These are phyloP conservation scores for Tolypocladium ovalisporum DNA, from an alignment of 2,329 filamentous ascomycete species.

Conservation along the genomic window DNA sequence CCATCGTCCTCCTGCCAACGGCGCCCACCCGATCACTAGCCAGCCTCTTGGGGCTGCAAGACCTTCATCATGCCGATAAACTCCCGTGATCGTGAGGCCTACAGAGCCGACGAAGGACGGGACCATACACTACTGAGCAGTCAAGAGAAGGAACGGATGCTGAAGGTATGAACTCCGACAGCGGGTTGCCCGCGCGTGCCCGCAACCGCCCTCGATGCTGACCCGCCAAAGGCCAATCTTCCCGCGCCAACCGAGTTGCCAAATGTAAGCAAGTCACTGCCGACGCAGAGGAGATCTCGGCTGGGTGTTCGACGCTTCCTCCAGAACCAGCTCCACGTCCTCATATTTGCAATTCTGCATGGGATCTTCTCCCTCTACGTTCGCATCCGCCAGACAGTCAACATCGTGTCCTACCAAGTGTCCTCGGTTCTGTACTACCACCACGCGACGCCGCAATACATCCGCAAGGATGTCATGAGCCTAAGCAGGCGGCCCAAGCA, in stretches of 20 bases:
- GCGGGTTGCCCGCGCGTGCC: neutral
- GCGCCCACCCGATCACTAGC: conserved; percentile 5
- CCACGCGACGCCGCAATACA: conserved; percentile 87
- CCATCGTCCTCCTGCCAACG: neutral
- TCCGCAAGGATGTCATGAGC: conserved; percentile 71
- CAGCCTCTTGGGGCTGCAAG: conserved; percentile 17
- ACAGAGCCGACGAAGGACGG: conserved; percentile 26
- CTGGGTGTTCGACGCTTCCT: conserved; percentile 53
- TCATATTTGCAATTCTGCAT: conserved; percentile 63
- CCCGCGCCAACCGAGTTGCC: conserved; percentile 21
- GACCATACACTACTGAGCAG: conserved; percentile 23
- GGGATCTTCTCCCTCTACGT: conserved; percentile 82
- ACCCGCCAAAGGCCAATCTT: conserved; percentile 22
- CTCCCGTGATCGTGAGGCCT: conserved; percentile 23
- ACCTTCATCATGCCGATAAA: conserved; percentile 22
- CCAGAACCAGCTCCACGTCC: conserved; percentile 48
- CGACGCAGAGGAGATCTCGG: conserved; percentile 24
- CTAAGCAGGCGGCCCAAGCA: conserved; percentile 71
- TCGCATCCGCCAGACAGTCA: conserved; percentile 68
- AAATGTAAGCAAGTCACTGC: conserved; percentile 13
- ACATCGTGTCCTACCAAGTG: conserved; percentile 65
- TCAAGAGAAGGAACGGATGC: conserved; percentile 23
- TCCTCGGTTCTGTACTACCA: conserved; percentile 86
- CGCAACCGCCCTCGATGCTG: conserved; percentile 2
- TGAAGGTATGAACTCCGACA: conserved; percentile 16